Conservation (phyloP, 345 rosid species). For the Aquilaria yunnanensis region DNA sequence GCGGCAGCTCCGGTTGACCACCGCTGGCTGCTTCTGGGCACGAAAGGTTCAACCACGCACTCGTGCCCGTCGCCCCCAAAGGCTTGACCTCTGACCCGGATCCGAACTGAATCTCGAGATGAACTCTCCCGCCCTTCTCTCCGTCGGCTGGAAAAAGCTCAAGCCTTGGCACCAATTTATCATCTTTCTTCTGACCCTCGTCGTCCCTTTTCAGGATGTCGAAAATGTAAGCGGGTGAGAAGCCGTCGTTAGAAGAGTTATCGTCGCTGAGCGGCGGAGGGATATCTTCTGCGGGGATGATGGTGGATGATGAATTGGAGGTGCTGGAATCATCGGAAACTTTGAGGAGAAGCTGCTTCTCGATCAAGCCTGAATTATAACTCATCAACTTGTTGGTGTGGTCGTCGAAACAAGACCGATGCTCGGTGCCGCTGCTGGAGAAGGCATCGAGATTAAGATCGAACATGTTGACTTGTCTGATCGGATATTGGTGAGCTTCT, state of each 20-base stretch:
- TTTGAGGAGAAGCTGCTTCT: neutral
- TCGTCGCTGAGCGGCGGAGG: slow-evolving; percentile 25
- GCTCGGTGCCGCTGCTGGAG: slow-evolving; percentile 18
- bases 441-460: slow-evolving; percentile 60
- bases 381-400: slow-evolving; percentile 11
- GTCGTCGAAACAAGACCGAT: slow-evolving; percentile 11
- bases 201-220: slow-evolving; percentile 34
- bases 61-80: neutral
- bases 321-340: slow-evolving; percentile 14
- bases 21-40: slow-evolving; percentile 18
- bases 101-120: slow-evolving; percentile 17
- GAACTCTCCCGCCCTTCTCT: slow-evolving; percentile 18
- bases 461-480: slow-evolving; percentile 24
- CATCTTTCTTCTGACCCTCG: slow-evolving; percentile 9
- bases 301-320: slow-evolving; percentile 29
- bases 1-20: slow-evolving; percentile 27
- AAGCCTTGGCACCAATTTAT: slow-evolving; percentile 19
- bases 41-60: slow-evolving; percentile 41
- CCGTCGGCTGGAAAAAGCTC: slow-evolving; percentile 43
- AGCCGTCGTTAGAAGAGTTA: slow-evolving; percentile 29
- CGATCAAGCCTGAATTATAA: neutral
- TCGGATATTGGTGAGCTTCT: slow-evolving; percentile 15
- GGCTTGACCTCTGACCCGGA: slow-evolving; percentile 12
- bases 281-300: slow-evolving; percentile 32
- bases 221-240: slow-evolving; percentile 27